These are phyloP conservation scores for Tolypocladium amazonense DNA, from an alignment of 2,329 filamentous ascomycete genomes.

Conservation along the genomic window DNA sequence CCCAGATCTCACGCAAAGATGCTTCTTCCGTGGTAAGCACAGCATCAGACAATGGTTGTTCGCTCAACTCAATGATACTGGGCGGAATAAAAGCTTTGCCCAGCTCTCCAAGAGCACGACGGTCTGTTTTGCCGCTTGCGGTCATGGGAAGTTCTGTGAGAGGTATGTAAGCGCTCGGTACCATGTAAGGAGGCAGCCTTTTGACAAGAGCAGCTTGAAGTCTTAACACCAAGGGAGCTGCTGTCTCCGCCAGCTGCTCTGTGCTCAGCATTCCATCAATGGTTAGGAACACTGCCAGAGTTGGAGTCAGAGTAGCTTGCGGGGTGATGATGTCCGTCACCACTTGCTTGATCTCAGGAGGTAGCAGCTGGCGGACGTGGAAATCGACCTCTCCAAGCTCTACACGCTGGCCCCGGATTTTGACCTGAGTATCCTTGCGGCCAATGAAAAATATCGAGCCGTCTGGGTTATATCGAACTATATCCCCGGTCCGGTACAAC, in stretches of 20 bases:
- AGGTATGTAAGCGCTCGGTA: not conserved
- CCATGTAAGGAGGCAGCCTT: not conserved
- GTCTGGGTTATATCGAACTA: not conserved
- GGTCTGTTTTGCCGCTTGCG: not conserved
- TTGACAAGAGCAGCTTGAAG: not conserved
- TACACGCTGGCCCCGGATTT: not conserved
- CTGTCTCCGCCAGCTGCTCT: not conserved
- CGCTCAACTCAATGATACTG: not conserved
- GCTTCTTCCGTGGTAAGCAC: not conserved
- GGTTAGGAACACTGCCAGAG: not conserved
- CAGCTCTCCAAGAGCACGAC: not conserved
- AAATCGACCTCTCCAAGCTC: not conserved
- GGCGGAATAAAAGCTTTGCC: not conserved
- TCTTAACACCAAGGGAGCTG: not conserved
- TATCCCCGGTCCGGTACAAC: not conserved
- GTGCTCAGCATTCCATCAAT: not conserved
- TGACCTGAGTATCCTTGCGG: not conserved
- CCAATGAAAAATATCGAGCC: not conserved
- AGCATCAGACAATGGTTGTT: not conserved
- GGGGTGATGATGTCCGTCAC: not conserved
- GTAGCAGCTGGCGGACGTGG: not conserved
- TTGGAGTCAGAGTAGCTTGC: not conserved
- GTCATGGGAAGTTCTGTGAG: not conserved
- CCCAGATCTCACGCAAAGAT: not conserved
- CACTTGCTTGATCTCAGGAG: not conserved